These are phyloP conservation scores for Friedmanniomyces simplex DNA, from an alignment of 495 filamentous ascomycete genomes.

Conservation along the genomic window DNA sequence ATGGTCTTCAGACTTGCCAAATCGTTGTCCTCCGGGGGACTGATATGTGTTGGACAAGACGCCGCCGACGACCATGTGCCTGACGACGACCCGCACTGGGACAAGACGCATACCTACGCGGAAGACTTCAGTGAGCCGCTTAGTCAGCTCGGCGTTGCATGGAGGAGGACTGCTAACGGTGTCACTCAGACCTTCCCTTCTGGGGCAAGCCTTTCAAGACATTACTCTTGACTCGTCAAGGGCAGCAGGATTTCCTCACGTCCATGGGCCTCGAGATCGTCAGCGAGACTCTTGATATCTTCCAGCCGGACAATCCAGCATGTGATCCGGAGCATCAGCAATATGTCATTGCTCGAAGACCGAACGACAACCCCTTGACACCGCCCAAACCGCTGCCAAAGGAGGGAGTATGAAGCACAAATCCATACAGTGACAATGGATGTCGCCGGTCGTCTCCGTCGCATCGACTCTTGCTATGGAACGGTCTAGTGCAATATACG, in stretches of 20 bases:
- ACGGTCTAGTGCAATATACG: too few relatives aligned
- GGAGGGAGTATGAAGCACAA: too few relatives aligned
- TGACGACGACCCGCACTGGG: background rate
- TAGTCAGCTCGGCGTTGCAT: background rate
- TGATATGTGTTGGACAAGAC: background rate
- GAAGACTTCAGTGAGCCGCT: background rate
- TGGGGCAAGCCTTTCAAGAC: background rate
- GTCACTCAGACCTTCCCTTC: constrained; percentile 1
- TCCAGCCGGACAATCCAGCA: background rate
- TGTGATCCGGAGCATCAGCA: constrained; percentile 7
- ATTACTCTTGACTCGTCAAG: background rate
- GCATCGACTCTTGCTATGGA: too few relatives aligned
- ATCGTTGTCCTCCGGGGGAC: background rate
- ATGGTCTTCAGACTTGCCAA: constrained; percentile 1
- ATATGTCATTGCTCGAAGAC: constrained; percentile 1
- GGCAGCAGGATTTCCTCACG: background rate
- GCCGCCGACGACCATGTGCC: background rate
- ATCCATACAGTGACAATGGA: too few relatives aligned
- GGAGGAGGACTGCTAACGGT: background rate
- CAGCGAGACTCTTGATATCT: background rate
- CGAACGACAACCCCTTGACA: background rate
- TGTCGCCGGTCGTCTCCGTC: too few relatives aligned
- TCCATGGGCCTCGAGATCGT: constrained; percentile 5
- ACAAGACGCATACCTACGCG: constrained; percentile 1
- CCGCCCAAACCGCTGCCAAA: constrained; percentile 1